These are phyloP conservation scores for Sporothrix dimorphospora DNA, from an alignment of 2,329 filamentous ascomycete genomes.

Conservation along the genomic window DNA sequence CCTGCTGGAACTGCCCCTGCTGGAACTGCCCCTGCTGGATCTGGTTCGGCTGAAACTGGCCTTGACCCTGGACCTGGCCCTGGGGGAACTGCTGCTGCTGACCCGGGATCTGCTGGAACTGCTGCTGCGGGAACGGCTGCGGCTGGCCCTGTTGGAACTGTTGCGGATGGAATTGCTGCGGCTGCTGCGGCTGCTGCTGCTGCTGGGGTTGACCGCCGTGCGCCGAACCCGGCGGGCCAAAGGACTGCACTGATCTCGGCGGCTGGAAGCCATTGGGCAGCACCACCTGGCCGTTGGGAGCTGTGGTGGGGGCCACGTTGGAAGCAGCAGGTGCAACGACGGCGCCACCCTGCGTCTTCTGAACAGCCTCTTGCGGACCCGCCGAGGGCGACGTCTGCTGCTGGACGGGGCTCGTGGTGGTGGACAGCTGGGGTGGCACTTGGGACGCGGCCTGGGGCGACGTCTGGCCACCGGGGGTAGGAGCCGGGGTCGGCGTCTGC, in stretches of 20 bases:
- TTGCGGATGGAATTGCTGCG: neutral
- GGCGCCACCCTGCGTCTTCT: neutral
- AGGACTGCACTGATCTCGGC: neutral
- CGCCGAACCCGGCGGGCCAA: neutral
- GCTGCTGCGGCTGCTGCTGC: neutral
- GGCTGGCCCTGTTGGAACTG: slow-evolving; percentile 13
- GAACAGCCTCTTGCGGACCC: neutral
- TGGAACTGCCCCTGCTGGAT: slow-evolving; percentile 24
- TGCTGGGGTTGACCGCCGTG: neutral
- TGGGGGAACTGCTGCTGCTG: slow-evolving; percentile 20
- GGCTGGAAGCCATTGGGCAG: slow-evolving; percentile 5
- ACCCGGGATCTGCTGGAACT: neutral
- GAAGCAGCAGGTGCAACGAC: too few relatives aligned
- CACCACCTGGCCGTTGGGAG: neutral
- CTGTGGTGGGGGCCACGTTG: neutral
- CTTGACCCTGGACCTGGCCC: slow-evolving; percentile 11
- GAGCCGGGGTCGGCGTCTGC: too few relatives aligned
- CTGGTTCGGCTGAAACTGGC: slow-evolving; percentile 11
- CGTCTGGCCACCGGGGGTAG: too few relatives aligned
- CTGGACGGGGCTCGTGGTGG: slow-evolving; percentile 5
- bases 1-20: slow-evolving; percentile 6
- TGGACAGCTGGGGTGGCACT: neutral
- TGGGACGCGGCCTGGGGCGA: neutral
- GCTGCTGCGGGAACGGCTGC: slow-evolving; percentile 3
- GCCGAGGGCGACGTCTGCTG: neutral